A percentile compares a stretch with the other conserved stretches of the same genome.
Conservation (phyloP, 495 filamentous ascomycete species). For the Cryomyces minteri region DNA sequence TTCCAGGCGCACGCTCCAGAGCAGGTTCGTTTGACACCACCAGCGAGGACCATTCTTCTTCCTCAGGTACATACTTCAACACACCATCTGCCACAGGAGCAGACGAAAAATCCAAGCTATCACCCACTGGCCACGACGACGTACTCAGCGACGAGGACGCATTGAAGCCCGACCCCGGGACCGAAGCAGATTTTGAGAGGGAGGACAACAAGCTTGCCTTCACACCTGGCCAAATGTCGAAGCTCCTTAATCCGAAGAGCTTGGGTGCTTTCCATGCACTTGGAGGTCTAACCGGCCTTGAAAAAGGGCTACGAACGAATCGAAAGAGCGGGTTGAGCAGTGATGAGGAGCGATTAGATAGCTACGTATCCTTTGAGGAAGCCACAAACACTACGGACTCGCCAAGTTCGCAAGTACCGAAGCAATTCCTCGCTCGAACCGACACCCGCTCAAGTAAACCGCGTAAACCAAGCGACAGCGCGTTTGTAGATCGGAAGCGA, state of each 20-base stretch:
- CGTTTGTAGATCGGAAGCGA: slow-evolving; percentile 43
- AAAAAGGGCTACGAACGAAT: slow-evolving; percentile 59
- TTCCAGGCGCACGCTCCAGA: slow-evolving; percentile 37
- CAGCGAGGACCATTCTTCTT: slow-evolving; percentile 29
- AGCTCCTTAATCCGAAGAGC: slow-evolving; percentile 67
- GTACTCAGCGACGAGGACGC: slow-evolving; percentile 36
- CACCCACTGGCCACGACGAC: slow-evolving; percentile 7
- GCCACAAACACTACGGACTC: slow-evolving; percentile 16
- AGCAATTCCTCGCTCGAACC: background rate
- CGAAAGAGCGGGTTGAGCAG: slow-evolving; percentile 47
- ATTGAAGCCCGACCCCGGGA: slow-evolving; percentile 48
- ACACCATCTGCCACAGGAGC: slow-evolving; percentile 16
- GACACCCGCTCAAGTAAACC: slow-evolving; percentile 6
- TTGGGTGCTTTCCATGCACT: slow-evolving; percentile 59
- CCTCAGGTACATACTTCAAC: slow-evolving; percentile 25
- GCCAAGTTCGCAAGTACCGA: background rate
- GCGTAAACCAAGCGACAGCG: slow-evolving; percentile 14
- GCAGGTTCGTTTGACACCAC: slow-evolving; percentile 45
- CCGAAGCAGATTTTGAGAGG: slow-evolving; percentile 53
- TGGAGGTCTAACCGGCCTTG: slow-evolving; percentile 57
- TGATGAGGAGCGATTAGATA: slow-evolving; percentile 49
- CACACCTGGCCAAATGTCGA: slow-evolving; percentile 61
- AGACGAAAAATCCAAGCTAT: slow-evolving; percentile 17
- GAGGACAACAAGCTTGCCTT: slow-evolving; percentile 69
- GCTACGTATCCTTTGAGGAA: slow-evolving; percentile 53